phyloP scores from a whole-genome alignment of 805 yeast species.

The Debaryomyces tyrocola region DNA sequence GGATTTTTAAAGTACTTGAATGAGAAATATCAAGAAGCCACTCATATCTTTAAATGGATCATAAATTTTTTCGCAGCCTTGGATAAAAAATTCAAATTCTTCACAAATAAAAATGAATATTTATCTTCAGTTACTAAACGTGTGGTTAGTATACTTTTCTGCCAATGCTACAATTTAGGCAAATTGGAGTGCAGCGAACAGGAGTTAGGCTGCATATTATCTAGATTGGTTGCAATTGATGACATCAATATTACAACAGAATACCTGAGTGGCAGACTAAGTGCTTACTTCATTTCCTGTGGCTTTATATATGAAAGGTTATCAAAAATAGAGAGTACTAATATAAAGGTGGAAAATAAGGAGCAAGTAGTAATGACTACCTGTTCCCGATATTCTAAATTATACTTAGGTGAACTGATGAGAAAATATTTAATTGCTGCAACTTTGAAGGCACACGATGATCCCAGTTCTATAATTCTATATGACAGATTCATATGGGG shows the following conservation, averaged over 20 bases:
- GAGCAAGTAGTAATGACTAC: conserved; percentile 3
- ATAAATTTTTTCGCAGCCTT: conserved; percentile 11
- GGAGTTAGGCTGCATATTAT: conserved; percentile 7
- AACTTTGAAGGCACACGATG: conserved; percentile 32
- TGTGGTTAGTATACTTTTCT: conserved; percentile 9
- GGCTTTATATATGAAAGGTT: conserved; percentile 22
- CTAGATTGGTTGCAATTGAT: conserved; percentile 8
- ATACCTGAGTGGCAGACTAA: conserved; percentile 23
- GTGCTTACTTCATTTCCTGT: conserved; percentile 18
- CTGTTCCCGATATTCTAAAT: conserved; percentile 8
- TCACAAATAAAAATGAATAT: conserved; percentile 11
- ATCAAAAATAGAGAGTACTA: conserved; percentile 9
- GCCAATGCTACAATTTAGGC: conserved; percentile 15
- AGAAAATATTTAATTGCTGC: conserved; percentile 37
- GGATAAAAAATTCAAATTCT: conserved; percentile 2
- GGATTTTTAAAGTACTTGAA: conserved; percentile 17
- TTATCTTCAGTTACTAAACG: conserved; percentile 11
- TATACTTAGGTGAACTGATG: conserved; percentile 32
- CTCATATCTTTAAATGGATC: conserved; percentile 18
- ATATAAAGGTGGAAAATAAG: conserved; percentile 8
- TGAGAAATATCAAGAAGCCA: conserved; percentile 15
- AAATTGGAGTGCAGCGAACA: conserved; percentile 6
- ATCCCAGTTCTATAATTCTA: conserved; percentile 30
- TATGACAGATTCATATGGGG: conserved; percentile 44
- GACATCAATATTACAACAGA: conserved; percentile 12